Evolutionary conservation across 78 protist species (phyloP).

Genomic region (Anaeramoeba flamelloides): DNA sequence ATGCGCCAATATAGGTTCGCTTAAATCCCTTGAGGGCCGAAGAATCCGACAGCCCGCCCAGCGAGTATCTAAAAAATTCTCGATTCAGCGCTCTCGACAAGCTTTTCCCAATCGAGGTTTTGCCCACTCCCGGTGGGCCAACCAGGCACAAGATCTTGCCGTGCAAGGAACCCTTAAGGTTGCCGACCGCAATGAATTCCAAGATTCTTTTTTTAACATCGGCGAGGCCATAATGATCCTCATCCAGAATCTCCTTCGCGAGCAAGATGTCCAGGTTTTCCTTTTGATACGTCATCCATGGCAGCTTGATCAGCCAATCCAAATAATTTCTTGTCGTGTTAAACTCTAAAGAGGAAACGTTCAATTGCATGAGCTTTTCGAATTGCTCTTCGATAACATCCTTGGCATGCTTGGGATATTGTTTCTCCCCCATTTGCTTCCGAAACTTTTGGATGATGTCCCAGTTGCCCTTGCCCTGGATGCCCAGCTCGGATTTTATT

Average conservation of each 20-base stretch:
- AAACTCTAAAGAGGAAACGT: constrained; percentile 47
- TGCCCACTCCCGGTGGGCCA: constrained; percentile 67
- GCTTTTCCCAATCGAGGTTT: too few species aligned
- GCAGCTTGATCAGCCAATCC: constrained; percentile 75
- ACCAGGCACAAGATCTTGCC: constrained; percentile 75
- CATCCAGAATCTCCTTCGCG: constrained; percentile 14
- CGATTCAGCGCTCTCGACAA: too few species aligned
- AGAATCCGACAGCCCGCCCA: too few species aligned
- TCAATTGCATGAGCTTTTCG: constrained; percentile 13
- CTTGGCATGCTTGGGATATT: constrained; percentile 12
- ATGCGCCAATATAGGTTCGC: too few species aligned
- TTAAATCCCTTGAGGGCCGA: too few species aligned
- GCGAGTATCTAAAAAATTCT: too few species aligned
- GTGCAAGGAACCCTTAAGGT: constrained; percentile 34
- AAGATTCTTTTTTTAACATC: constrained; percentile 78
- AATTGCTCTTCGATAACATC: constrained; percentile 37
- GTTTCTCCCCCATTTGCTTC: neutral
- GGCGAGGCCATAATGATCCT: constrained; percentile 66
- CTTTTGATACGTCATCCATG: constrained; percentile 47
- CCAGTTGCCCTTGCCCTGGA: neutral
- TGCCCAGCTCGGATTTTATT: neutral
- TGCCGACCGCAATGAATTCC: constrained; percentile 73
- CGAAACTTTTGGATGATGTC: neutral
- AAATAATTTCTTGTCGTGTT: constrained; percentile 69
- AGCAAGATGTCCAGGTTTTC: neutral